Evolutionary conservation across 106 monocot species (phyloP), one percentile per base, ranked within the genome.

Genomic region (Ottelia alismoides): DNA sequence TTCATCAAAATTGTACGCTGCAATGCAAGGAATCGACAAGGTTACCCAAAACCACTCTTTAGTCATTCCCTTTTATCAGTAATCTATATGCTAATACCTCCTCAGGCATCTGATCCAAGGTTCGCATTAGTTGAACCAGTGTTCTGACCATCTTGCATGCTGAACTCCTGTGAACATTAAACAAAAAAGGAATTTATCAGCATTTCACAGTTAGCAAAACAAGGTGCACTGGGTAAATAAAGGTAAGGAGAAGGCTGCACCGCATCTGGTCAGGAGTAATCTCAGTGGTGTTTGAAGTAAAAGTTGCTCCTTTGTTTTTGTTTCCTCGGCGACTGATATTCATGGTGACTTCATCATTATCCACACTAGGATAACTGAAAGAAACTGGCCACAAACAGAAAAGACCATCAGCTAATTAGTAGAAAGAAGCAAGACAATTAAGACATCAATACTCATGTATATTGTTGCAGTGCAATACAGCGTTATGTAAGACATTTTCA

Each of bases 131-230:
- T 48, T 88, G 84, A 74, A 88, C 81, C 22, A 96, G 71, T 1
- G 94, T 88, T 26, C 94, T 74, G 17, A 96, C 60, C 94, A 96
- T 96, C 70, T 96, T 96, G 72, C 94, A 96, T 58, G 94, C 94
- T 72, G 94, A 84, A 27, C 88, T 81, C 81, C 94, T 96, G 60
- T n/a, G n/a, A n/a, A n/a, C n/a, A n/a, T n/a, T n/a, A n/a, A n/a
- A n/a, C 31, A 40, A 67, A n/a, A n/a, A n/a, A n/a, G n/a, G n/a
- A n/a, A n/a, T n/a, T n/a, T n/a, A n/a, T n/a, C n/a, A n/a, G n/a
- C n/a, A n/a, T n/a, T n/a, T n/a, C n/a, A n/a, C n/a, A n/a, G n/a
- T n/a, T n/a, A n/a, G n/a, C n/a, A n/a, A n/a, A n/a, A n/a, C n/a
- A n/a, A n/a, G n/a, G n/a, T n/a, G n/a, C n/a, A n/a, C n/a, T n/a